phyloP scores from a whole-genome alignment of 257 asterid genomes.

The Apocynum venetum region DNA sequence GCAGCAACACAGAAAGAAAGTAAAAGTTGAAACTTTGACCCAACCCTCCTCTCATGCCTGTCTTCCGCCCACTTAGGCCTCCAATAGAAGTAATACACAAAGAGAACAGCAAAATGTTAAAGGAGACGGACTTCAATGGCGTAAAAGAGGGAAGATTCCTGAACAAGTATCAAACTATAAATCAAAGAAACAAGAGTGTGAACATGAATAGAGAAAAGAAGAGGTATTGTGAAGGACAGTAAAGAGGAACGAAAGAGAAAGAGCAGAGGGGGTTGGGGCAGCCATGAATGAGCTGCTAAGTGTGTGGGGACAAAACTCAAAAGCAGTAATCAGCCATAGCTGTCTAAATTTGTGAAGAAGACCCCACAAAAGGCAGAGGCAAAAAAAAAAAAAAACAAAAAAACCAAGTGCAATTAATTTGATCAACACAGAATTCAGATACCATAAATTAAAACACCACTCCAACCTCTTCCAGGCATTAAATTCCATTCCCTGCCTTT shows the following conservation, averaged over 20 bases:
- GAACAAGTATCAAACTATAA: not conserved
- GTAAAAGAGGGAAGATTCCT: not conserved
- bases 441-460: not conserved
- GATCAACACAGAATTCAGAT: constrained; percentile 16
- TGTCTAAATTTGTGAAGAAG: constrained; percentile 37
- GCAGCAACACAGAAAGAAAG: constrained; percentile 33
- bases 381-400: not conserved
- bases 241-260: constrained; percentile 10
- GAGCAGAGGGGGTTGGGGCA: constrained; percentile 38
- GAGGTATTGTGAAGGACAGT: constrained; percentile 8
- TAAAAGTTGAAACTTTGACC: constrained; percentile 32
- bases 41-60: constrained; percentile 45
- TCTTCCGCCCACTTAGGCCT: constrained; percentile 24
- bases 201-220: constrained; percentile 17
- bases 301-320: constrained; percentile 53
- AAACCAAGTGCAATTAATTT: constrained; percentile 19
- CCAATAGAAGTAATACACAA: constrained; percentile 18
- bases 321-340: constrained; percentile 52
- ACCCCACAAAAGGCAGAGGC: constrained; percentile 37
- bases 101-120: constrained; percentile 6
- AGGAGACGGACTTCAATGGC: not conserved
- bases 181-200: constrained; percentile 16
- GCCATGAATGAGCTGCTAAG: constrained; percentile 64
- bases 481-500: constrained; percentile 37
- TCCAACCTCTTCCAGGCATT: constrained; percentile 29